Base-by-base conservation (phyloP, 2,329 filamentous ascomycete species). In the Chrysoporthe puriensis region DNA sequence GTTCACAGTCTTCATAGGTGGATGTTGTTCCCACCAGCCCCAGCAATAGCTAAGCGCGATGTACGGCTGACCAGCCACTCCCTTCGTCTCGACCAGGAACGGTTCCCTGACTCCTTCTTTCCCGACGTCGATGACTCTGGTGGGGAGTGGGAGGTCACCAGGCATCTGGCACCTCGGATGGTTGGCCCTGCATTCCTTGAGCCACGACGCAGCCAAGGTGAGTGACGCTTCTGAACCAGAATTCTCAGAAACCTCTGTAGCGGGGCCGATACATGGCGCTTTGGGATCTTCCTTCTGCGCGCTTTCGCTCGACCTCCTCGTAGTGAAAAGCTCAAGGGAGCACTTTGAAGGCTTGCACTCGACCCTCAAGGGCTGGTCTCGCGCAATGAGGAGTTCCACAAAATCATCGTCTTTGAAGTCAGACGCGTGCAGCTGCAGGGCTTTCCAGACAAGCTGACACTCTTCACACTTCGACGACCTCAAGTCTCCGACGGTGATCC, bases 31-130 rank as follows among this genome's bases (percentile, higher is more conserved):
- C 43, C 52, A 48, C 44, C 57, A 21, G 13, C 63, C 63, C 63
- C 63, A 64, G 43, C 63, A 64, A 32, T 64, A 64, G 11, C 63
- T 64, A 6, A 64, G 63, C 16, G 63, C 63, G 26, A 64, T 43
- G 43, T 64, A 64, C n/a, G 57, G n/a, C 13, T 59, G 21, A n/a
- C 42, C 43, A 6, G 21, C 32, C n/a, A 8, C 18, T 13, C 63
- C 63, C 9, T n/a, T 21, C 4, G 63, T 58, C 42, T 64, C 63
- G 42, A 59, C 43, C 3, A 59, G 54, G 8, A 44, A 57, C 21
- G 63, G 63, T 13, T 64, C 63, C 26, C 26, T 48, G 54, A 46
- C 43, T 1, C 44, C 42, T 54, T 36, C 40, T 58, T n/a, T 3
- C 26, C 63, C 63, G 13, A 64, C 54, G 32, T 59, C 54, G 54